Conservation (phyloP, 768 basidiomycete species). For the Chalciporus sphaerocephalus region DNA sequence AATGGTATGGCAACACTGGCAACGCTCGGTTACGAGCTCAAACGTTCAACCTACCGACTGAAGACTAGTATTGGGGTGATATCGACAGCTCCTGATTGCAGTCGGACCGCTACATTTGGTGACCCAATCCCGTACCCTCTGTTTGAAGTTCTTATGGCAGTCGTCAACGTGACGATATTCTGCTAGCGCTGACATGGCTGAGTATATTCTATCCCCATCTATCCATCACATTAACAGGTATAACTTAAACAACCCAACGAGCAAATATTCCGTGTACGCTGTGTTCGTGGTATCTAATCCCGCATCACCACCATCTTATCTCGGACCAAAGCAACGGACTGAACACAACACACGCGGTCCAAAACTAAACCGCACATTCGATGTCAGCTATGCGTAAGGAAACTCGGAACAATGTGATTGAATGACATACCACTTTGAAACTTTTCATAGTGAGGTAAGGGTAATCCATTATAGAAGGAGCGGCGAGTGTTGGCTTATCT, state of each 20-base stretch:
- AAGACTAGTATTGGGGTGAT: no score
- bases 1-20: no score
- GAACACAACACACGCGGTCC: constrained; percentile 87
- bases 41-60: no score
- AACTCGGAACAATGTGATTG: neutral
- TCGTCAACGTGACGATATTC: neutral
- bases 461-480: constrained; percentile 57
- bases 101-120: no score
- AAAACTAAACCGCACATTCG: constrained; percentile 57
- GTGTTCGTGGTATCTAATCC: neutral
- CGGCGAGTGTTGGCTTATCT: constrained; percentile 38
- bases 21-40: no score
- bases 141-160: no score
- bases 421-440: constrained; percentile 64
- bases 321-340: constrained; percentile 87
- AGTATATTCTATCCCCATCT: neutral
- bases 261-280: no score
- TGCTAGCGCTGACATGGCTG: no score
- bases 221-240: constrained; percentile 4
- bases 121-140: no score
- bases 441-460: constrained; percentile 61
- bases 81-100: no score
- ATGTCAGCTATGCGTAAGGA: neutral
- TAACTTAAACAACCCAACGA: constrained; percentile 2
- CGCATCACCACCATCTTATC: constrained; percentile 60